phyloP scores from a whole-genome alignment of 2,329 filamentous ascomycete species.

The Chaetomium sp. region DNA sequence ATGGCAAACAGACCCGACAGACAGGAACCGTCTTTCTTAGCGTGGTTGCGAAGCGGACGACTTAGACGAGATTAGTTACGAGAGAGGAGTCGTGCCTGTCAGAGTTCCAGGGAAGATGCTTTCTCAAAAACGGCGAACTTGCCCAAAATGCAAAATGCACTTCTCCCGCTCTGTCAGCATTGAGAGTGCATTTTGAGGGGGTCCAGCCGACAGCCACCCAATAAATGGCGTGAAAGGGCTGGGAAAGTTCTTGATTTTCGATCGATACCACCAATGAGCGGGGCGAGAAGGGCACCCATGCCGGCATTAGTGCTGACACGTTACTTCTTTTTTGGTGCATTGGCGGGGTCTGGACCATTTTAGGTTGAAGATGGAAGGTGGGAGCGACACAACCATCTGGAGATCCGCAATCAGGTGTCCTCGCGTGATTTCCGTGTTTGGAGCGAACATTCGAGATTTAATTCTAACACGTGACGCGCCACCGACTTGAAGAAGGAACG shows the following conservation, averaged over 20 bases:
- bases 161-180: background rate
- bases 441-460: background rate
- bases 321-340: slow-evolving; percentile 1
- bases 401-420: background rate
- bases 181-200: background rate
- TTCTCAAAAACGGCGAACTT: slow-evolving; percentile 10
- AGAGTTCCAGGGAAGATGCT: background rate
- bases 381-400: background rate
- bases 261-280: slow-evolving; percentile 1
- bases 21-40: slow-evolving; percentile 1
- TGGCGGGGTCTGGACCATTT: background rate
- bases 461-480: background rate
- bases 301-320: slow-evolving; percentile 16
- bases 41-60: background rate
- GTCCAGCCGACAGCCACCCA: background rate
- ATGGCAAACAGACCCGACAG: slow-evolving; percentile 1
- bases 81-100: background rate
- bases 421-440: background rate
- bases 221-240: background rate
- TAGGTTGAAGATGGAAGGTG: background rate
- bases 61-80: slow-evolving; percentile 7
- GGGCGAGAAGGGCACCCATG: background rate
- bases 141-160: background rate
- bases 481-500: background rate
- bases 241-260: background rate